phyloP scores from a whole-genome alignment of 768 basidiomycete species.

The Pleurotus ostreatus region DNA sequence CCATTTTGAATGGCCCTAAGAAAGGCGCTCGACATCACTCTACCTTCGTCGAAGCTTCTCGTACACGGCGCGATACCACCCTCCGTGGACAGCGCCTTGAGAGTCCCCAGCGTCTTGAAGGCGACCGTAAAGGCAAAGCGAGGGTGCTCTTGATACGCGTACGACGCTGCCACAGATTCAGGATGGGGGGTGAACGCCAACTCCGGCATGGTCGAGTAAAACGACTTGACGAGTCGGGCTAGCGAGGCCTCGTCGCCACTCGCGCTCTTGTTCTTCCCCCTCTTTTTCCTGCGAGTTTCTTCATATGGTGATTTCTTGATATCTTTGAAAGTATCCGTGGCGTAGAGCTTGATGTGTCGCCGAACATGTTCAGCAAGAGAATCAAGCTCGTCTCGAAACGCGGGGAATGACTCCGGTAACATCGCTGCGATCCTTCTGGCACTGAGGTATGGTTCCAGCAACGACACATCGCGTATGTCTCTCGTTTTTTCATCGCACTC shows the following conservation, averaged over 20 bases:
- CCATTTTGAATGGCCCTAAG: not conserved
- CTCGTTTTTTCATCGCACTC: not conserved
- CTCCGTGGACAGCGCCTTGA: conserved; percentile 45
- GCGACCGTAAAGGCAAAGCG: conserved; percentile 53
- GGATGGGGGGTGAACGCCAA: conserved; percentile 25
- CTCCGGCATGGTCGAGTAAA: conserved; percentile 20
- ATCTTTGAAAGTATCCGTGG: no score
- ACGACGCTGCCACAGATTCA: conserved; percentile 54
- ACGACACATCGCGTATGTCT: not conserved
- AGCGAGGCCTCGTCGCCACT: conserved; percentile 17
- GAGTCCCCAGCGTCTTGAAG: conserved; percentile 43
- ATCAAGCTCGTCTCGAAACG: conserved; percentile 31
- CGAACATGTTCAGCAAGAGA: conserved; percentile 29
- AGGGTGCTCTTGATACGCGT: conserved; percentile 34
- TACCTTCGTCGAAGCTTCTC: conserved; percentile 37
- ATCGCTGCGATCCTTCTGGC: not conserved
- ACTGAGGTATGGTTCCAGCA: not conserved
- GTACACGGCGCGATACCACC: conserved; percentile 27
- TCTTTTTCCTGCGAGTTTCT: conserved; percentile 9
- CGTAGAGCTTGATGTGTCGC: not conserved
- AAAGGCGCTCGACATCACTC: conserved; percentile 20
- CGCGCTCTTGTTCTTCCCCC: conserved; percentile 8
- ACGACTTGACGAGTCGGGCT: conserved; percentile 25
- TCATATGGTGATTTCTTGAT: not conserved
- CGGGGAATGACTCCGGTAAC: not conserved